Percentiles rank a stretch among this genome's conserved stretches.
Conservation (phyloP, 208 protist species). For the Trichomonas gallinae region DNA sequence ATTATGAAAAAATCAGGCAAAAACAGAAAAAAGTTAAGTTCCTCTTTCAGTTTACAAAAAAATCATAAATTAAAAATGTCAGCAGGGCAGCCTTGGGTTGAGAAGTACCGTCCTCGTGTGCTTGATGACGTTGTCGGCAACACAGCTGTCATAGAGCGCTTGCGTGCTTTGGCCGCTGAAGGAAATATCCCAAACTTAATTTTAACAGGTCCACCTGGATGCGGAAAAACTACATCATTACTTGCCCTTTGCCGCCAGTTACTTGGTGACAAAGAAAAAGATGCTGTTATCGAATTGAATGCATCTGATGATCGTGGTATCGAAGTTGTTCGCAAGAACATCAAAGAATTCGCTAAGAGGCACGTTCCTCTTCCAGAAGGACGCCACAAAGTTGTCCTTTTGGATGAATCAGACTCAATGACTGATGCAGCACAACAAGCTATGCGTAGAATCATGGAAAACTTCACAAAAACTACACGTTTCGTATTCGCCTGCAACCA, state of each 20-base stretch:
- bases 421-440: constrained; percentile 89
- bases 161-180: constrained; percentile 70
- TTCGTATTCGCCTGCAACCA: constrained; percentile 97
- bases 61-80: neutral
- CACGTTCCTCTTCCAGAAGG: constrained; percentile 54
- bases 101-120: constrained; percentile 88
- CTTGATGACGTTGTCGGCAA: constrained; percentile 94
- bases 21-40: neutral
- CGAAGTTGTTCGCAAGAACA: constrained; percentile 50
- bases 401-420: constrained; percentile 75
- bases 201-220: constrained; percentile 68
- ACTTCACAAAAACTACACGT: constrained; percentile 80
- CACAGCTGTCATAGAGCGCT: constrained; percentile 72
- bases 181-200: constrained; percentile 94
- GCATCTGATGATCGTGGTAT: constrained; percentile 56
- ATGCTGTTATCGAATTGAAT: constrained; percentile 55
- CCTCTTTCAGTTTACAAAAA: neutral
- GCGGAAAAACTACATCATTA: constrained; percentile 87
- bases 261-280: constrained; percentile 62
- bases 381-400: constrained; percentile 53
- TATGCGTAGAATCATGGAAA: constrained; percentile 90
- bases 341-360: constrained; percentile 52
- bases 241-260: constrained; percentile 77
- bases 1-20: no score
- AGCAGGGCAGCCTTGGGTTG: constrained; percentile 71